Conservation (phyloP, 2,329 filamentous ascomycete species). For the Diplocarpon rosae region DNA sequence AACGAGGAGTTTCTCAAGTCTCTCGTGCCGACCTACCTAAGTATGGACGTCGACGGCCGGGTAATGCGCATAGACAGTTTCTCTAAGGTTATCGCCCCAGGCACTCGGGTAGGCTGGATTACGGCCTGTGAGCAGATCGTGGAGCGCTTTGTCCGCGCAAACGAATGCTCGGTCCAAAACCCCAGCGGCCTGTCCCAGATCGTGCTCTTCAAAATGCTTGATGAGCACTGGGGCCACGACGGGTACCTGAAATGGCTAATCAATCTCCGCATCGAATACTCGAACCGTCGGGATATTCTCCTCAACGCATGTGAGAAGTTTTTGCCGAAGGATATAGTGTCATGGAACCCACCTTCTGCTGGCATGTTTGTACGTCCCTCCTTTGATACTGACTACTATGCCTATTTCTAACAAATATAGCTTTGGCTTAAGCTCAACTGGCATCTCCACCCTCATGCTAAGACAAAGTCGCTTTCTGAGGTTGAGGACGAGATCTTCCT, state of each 20-base stretch:
- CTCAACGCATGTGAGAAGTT: constrained; percentile 69
- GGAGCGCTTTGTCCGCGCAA: constrained; percentile 71
- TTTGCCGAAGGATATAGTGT: constrained; percentile 62
- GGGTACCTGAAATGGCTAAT: constrained; percentile 88
- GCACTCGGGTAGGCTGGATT: constrained; percentile 76
- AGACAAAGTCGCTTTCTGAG: constrained; percentile 42
- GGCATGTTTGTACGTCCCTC: constrained; percentile 80
- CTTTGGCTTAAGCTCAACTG: constrained; percentile 60
- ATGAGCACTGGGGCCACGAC: constrained; percentile 87
- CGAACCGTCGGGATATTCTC: constrained; percentile 63
- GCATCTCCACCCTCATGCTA: constrained; percentile 50
- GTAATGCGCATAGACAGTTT: constrained; percentile 89
- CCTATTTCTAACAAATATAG: constrained; percentile 2
- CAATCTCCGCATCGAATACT: constrained; percentile 71
- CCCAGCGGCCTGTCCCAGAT: constrained; percentile 78
- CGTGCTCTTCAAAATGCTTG: constrained; percentile 76
- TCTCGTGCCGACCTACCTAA: constrained; percentile 65
- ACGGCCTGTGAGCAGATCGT: constrained; percentile 78
- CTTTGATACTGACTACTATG: neutral
- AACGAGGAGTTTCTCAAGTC: constrained; percentile 54
- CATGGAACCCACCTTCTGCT: constrained; percentile 68
- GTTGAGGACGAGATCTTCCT: constrained; percentile 85
- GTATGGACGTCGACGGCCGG: constrained; percentile 74
- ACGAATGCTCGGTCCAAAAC: constrained; percentile 66
- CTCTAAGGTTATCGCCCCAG: constrained; percentile 81